Conservation (phyloP, 2,329 filamentous ascomycete species). For the Colletotrichum sp. region DNA sequence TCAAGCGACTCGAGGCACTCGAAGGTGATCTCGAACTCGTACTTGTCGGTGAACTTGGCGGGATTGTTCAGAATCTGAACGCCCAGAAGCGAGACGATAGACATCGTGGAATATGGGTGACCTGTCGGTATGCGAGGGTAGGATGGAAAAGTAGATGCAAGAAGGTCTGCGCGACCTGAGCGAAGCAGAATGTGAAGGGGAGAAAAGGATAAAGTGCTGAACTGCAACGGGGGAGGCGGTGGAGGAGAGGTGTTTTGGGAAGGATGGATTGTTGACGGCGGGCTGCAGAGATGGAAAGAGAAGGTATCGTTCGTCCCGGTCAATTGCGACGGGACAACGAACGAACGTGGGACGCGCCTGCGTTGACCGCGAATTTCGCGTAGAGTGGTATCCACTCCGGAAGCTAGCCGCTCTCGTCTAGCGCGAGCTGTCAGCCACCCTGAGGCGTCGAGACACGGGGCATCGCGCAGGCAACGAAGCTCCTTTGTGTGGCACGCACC, state of each 20-base stretch:
- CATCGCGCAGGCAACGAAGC: background rate
- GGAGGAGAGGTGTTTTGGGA: background rate
- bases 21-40: constrained; percentile 98
- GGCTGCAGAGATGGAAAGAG: constrained; percentile 11
- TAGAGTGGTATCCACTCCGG: constrained; percentile 16
- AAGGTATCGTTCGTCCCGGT: background rate
- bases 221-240: background rate
- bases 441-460: background rate
- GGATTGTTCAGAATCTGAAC: constrained; percentile 98
- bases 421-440: background rate
- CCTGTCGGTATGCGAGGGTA: background rate
- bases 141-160: background rate
- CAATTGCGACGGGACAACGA: constrained; percentile 21
- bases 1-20: constrained; percentile 94
- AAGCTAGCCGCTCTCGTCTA: background rate
- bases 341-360: constrained; percentile 20
- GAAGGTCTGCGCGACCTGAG: background rate
- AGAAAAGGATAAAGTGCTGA: background rate
- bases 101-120: constrained; percentile 63
- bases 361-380: constrained; percentile 23
- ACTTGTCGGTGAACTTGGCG: constrained; percentile 88
- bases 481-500: background rate
- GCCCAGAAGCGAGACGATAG: constrained; percentile 92
- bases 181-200: background rate
- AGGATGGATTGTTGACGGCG: background rate